phyloP scores from a whole-genome alignment of 1,284 basidiomycete species.

The Hortiboletus rubellus region DNA sequence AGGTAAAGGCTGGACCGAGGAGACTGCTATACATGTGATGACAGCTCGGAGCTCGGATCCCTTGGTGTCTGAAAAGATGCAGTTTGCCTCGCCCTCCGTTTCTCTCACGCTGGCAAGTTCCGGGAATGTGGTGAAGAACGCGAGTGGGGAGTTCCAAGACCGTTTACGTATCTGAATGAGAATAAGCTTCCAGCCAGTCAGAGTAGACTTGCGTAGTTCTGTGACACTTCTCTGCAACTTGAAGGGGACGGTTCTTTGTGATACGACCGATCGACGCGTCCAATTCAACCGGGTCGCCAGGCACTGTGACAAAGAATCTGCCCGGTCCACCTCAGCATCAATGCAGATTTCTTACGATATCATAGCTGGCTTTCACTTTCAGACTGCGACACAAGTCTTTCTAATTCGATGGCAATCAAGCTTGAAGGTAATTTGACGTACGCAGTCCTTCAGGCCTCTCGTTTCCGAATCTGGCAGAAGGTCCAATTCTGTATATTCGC shows the following conservation, averaged over 20 bases:
- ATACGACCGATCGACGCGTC: too few relatives aligned
- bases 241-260: too few relatives aligned
- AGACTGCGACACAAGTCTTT: too few relatives aligned
- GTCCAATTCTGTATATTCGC: too few relatives aligned
- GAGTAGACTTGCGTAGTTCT: too few relatives aligned
- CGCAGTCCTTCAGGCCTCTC: background rate
- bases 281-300: too few relatives aligned
- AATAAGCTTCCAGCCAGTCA: background rate
- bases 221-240: background rate
- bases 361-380: too few relatives aligned
- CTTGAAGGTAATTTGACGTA: background rate
- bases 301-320: too few relatives aligned
- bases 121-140: background rate
- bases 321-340: too few relatives aligned
- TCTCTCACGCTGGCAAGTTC: slow-evolving; percentile 4
- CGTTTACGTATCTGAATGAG: background rate
- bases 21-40: slow-evolving; percentile 8
- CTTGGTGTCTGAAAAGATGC: background rate
- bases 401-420: background rate
- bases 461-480: background rate
- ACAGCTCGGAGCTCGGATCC: background rate
- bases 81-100: background rate
- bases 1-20: slow-evolving; percentile 27
- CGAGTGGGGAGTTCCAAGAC: background rate
- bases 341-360: too few relatives aligned